Evolutionary conservation across 257 asterid genomes (phyloP), one percentile per base, ranked within the genome.

Genomic region (Oldenlandia corymbosa): DNA sequence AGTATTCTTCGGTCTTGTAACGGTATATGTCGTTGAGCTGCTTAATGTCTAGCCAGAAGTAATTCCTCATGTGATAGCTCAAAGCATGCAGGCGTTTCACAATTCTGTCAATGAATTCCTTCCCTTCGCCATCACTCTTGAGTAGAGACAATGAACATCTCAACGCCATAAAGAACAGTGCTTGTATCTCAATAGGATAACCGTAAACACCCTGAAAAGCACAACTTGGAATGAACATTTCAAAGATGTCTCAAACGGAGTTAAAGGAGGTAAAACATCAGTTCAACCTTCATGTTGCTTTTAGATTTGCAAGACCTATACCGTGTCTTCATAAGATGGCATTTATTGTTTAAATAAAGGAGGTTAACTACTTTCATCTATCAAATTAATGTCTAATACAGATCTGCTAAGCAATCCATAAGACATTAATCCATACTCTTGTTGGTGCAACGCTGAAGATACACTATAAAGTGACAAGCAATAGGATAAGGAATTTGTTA

Each of bases 151-250:
- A 68, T 23, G 97, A 89, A 34, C 97, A 85, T 73, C 94, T 77
- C 73, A 90, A 69, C 62, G 95, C 94, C 97, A 90, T 90, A 58
- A 90, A 87, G 82, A 90, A 90, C 28, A 90, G 68, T 6, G 97
- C 94, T 73, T 90, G 97, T 62, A 90, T 90, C 80, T 90, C 97
- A 47, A 87, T 90, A 1, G 97, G 95, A 64, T 90, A 90, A 21
- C 97, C 97, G 23, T 90, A 90, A 55, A 90, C 86, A 14, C 95
- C 97, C 97, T 90, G 84, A 53, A 71, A 75, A 18, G 13, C 30
- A 49, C n/a, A n/a, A n/a, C n/a, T n/a, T n/a, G n/a, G n/a, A n/a
- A n/a, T n/a, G n/a, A n/a, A n/a, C n/a, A n/a, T n/a, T n/a, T n/a
- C n/a, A n/a, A n/a, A n/a, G n/a, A n/a, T n/a, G n/a, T n/a, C n/a